phyloP scores from a whole-genome alignment of 164 flowering plant species.

The Macadamia integrifolia region DNA sequence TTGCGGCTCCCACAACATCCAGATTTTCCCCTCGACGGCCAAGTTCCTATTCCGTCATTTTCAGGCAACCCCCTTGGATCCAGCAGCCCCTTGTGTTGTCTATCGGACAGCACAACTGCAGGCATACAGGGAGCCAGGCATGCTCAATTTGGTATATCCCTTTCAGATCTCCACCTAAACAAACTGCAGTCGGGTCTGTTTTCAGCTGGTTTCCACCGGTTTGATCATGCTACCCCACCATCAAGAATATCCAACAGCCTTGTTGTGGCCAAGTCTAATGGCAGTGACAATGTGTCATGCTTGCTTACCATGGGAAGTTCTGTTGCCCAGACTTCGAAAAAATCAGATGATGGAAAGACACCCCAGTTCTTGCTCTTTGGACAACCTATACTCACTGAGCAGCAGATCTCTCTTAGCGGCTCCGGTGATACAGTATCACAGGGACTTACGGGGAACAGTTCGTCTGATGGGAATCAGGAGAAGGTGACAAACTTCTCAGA shows the following conservation, averaged over 20 bases:
- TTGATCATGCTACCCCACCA: conserved; percentile 22
- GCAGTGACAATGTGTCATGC: conserved; percentile 59
- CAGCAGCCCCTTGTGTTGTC: conserved; percentile 58
- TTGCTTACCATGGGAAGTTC: conserved; percentile 69
- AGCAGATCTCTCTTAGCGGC: conserved; percentile 47
- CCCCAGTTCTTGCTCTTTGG: conserved; percentile 82
- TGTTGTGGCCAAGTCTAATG: conserved; percentile 17
- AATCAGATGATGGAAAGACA: conserved; percentile 34
- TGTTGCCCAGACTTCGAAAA: conserved; percentile 26
- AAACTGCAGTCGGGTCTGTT: conserved; percentile 56
- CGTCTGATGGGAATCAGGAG: conserved; percentile 39
- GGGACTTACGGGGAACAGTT: conserved; percentile 26
- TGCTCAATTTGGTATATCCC: conserved; percentile 65
- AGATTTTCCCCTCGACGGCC: conserved; percentile 56
- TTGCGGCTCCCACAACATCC: conserved; percentile 53
- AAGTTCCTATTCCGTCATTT: conserved; percentile 47
- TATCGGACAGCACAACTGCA: conserved; percentile 73
- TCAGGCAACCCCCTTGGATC: conserved; percentile 57
- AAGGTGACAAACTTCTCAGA: conserved; percentile 25
- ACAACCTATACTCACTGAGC: conserved; percentile 77
- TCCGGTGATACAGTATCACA: conserved; percentile 38
- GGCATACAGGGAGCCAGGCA: conserved; percentile 99
- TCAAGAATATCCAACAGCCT: conserved; percentile 30
- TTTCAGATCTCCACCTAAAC: conserved; percentile 66
- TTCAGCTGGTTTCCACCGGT: conserved; percentile 37